Conservation (phyloP, 225 moss, liverwort and hornwort genomes). For the Polytrichum commune region DNA sequence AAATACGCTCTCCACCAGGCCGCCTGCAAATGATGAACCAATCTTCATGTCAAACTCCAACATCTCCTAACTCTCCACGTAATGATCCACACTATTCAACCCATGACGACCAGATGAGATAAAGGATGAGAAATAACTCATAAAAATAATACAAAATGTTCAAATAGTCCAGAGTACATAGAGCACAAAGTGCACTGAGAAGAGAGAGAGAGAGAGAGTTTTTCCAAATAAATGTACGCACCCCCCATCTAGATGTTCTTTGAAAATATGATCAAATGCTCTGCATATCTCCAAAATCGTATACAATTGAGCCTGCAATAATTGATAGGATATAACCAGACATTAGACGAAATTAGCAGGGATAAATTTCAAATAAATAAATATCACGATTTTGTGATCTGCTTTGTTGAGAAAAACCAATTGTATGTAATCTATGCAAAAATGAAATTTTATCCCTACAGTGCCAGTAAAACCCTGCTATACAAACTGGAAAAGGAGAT, state of each 20-base stretch:
- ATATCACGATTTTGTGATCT: neutral
- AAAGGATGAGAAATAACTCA: neutral
- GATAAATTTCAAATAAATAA: neutral
- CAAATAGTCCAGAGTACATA: neutral
- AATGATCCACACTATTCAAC: too few relatives aligned
- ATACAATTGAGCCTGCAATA: constrained; percentile 75
- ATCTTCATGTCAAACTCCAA: too few relatives aligned
- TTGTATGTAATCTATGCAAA: too few relatives aligned
- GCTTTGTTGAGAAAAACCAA: too few relatives aligned
- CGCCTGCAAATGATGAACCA: constrained; percentile 35
- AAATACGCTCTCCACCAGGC: constrained; percentile 86
- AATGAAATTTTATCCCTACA: too few relatives aligned
- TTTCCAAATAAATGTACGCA: constrained; percentile 14
- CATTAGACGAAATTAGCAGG: neutral
- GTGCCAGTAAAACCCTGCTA: too few relatives aligned
- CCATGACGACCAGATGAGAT: neutral
- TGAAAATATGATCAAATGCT: constrained; percentile 81
- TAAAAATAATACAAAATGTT: neutral
- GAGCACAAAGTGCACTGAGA: neutral
- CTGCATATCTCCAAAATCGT: constrained; percentile 84
- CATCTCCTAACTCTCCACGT: neutral
- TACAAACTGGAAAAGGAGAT: too few relatives aligned
- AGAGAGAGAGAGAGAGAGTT: too few relatives aligned
- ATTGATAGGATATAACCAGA: neutral
- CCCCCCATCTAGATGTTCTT: constrained; percentile 86